Base-by-base conservation (phyloP, 2,329 filamentous ascomycete species). In the Corynespora cassiicola region DNA sequence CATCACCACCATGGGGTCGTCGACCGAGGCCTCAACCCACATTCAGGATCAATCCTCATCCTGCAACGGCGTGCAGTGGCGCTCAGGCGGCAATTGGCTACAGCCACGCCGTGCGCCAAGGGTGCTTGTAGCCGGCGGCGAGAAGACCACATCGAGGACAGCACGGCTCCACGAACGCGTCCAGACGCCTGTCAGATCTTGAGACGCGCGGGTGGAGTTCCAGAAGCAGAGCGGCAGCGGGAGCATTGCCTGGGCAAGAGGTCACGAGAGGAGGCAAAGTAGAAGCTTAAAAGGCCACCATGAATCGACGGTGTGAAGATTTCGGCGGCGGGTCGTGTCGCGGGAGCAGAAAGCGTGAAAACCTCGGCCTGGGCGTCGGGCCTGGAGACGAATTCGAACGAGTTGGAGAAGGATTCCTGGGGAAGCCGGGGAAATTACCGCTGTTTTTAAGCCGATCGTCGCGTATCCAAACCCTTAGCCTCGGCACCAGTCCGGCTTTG, bases 101-200 rank as follows among this genome's bases (percentile, higher is more conserved):
- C 39, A 39, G 47, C 44, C 48, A 54, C 41, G 20, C 50, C 41
- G 45, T 38, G 30, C 21, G 56, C 54, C 52, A 56, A 58, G 50
- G 28, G 36, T 50, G 48, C 48, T 46, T 51, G 42, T 48, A 20
- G 34, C 26, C 33, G 15, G 27, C 47, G 39, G 42, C 22, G 35
- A 38, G 14, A 35, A 23, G 35, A 38, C 38, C 31, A 25, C 33
- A n/a, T 45, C 33, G 32, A 43, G 41, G 37, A 19, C 36, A 27
- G 9, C 21, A 35, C 12, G 18, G 25, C 32, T 16, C 32, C 29
- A 22, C 9, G 15, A 24, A 8, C 39, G 30, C 31, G 22, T 19
- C 26, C n/a, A 31, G 32, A 35, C 38, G 39, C 42, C 39, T 35
- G 31, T 26, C 10, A 22, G 24, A 37, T 7, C n/a, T n/a, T n/a